phyloP scores from a whole-genome alignment of 352 stramenopile genomes.

The Pythium dissimile region DNA sequence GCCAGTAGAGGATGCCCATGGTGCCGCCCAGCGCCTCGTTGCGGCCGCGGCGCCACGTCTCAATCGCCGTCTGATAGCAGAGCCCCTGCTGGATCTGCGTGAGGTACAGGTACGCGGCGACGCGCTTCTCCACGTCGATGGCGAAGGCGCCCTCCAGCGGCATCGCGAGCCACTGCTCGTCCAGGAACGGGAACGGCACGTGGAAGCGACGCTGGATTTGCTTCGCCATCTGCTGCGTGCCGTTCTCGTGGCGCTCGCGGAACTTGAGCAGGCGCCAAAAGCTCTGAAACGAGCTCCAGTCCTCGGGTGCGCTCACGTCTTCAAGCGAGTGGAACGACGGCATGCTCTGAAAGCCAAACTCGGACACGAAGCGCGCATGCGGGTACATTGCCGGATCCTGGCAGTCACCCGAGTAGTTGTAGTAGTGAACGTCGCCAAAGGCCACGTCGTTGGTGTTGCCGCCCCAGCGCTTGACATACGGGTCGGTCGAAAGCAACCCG shows the following conservation, averaged over 20 bases:
- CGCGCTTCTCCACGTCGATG: constrained; percentile 25
- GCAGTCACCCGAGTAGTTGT: constrained; percentile 80
- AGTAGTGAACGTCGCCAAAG: constrained; percentile 84
- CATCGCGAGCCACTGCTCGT: constrained; percentile 48
- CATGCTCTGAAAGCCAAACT: constrained; percentile 86
- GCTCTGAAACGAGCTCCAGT: constrained; percentile 65
- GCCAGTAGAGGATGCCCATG: constrained; percentile 87
- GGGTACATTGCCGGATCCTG: constrained; percentile 72
- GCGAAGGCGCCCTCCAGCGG: neutral
- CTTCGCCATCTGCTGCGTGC: constrained; percentile 64
- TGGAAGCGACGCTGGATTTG: constrained; percentile 71
- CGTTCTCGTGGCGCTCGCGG: constrained; percentile 78
- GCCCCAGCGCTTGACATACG: constrained; percentile 85
- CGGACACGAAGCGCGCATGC: constrained; percentile 72
- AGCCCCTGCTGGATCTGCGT: constrained; percentile 77
- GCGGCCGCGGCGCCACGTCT: constrained; percentile 65
- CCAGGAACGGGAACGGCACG: constrained; percentile 57
- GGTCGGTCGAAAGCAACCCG: constrained; percentile 63
- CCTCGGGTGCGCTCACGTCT: constrained; percentile 40
- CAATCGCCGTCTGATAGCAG: constrained; percentile 77
- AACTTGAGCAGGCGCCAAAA: constrained; percentile 78
- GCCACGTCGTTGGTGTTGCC: constrained; percentile 42
- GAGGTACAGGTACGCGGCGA: constrained; percentile 66
- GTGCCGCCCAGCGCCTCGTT: constrained; percentile 37
- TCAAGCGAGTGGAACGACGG: constrained; percentile 53